Conservation (phyloP, 148 eudicot species). For the Pouteria glomerata region DNA sequence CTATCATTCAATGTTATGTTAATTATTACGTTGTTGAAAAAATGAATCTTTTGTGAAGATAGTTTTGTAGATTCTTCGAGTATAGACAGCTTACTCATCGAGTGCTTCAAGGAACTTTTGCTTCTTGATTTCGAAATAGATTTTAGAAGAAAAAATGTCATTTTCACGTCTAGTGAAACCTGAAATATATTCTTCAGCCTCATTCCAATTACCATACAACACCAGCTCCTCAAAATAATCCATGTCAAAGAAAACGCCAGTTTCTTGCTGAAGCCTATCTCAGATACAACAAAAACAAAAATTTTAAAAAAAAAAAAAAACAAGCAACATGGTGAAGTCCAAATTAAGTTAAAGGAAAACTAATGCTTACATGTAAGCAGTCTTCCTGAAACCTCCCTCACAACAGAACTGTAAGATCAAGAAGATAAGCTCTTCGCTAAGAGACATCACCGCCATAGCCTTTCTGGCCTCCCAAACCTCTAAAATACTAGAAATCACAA, state of each 20-base stretch:
- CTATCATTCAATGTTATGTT: not conserved
- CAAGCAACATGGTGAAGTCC: not conserved
- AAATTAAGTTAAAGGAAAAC: not conserved
- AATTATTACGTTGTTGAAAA: not conserved
- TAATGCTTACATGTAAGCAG: conserved; percentile 30
- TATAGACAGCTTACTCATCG: conserved; percentile 12
- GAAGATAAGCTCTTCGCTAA: conserved; percentile 25
- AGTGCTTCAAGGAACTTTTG: conserved; percentile 25
- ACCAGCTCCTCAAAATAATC: conserved; percentile 15
- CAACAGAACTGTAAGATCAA: conserved; percentile 29
- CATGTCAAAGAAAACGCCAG: conserved; percentile 18
- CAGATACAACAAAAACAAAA: not conserved
- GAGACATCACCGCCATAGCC: conserved; percentile 5
- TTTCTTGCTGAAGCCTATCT: conserved; percentile 25
- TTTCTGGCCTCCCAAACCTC: conserved; percentile 9
- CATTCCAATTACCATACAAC: conserved; percentile 16
- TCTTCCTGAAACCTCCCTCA: conserved; percentile 28
- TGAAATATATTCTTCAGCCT: conserved; percentile 13
- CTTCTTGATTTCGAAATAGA: conserved; percentile 21
- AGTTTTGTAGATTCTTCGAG: not conserved
- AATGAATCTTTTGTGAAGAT: not conserved
- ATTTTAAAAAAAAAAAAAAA: not conserved
- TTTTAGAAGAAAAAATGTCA: conserved; percentile 5
- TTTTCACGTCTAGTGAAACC: conserved; percentile 12
- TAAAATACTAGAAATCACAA: not conserved